Conservation (phyloP, 495 filamentous ascomycete species). For the Patellaria atrata region DNA sequence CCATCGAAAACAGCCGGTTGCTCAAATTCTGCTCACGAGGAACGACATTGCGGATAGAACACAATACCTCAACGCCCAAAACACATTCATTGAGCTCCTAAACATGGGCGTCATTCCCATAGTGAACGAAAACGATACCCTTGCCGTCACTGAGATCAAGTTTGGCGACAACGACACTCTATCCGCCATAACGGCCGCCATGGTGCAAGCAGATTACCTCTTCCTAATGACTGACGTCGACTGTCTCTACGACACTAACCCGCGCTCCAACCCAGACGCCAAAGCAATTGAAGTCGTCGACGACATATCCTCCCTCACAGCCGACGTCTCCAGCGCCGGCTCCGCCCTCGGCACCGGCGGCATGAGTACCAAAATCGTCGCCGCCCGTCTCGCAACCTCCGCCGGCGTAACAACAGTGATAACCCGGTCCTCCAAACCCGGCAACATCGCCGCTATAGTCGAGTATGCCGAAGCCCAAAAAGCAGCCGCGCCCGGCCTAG, state of each 20-base stretch:
- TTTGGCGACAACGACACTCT: conserved; percentile 98
- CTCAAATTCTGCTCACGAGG: conserved; percentile 87
- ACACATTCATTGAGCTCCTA: conserved; percentile 77
- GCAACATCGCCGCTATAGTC: conserved; percentile 84
- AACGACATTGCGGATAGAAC: conserved; percentile 95
- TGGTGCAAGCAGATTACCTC: conserved; percentile 92
- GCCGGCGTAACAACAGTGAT: conserved; percentile 94
- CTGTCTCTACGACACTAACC: conserved; percentile 92
- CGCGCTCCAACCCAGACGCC: conserved; percentile 68
- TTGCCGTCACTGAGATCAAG: conserved; percentile 97
- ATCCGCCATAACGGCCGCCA: conserved; percentile 88
- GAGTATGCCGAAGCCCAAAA: conserved; percentile 51
- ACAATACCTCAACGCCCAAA: conserved; percentile 92
- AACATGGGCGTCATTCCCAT: conserved; percentile 96
- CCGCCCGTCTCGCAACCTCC: conserved; percentile 81
- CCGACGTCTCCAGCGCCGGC: conserved; percentile 81
- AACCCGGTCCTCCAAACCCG: conserved; percentile 76
- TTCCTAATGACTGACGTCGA: conserved; percentile 99
- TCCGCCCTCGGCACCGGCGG: conserved; percentile 88
- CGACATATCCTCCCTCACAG: conserved; percentile 71
- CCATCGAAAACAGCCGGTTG: conserved; percentile 76
- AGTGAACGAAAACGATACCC: conserved; percentile 96
- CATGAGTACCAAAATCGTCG: conserved; percentile 96
- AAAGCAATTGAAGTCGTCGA: conserved; percentile 84
- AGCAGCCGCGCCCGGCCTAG: conserved; percentile 4